Conservation (phyloP, 1,139 yeast species). For the Nadsonia starkeyi-henricii region DNA sequence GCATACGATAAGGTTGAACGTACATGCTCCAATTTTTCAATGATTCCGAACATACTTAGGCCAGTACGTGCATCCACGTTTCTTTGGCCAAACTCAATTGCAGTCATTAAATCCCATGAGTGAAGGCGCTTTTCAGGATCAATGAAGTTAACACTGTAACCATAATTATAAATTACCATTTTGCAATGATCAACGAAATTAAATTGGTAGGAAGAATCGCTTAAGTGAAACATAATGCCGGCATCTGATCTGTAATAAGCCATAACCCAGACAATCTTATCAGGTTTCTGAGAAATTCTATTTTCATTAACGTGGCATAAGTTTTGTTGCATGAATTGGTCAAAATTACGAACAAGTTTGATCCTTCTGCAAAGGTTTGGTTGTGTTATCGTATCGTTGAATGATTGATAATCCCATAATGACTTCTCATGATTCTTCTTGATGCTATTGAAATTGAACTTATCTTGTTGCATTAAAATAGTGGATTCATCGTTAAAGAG, state of each 20-base stretch:
- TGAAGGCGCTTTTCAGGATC: slow-evolving; percentile 64
- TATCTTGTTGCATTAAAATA: slow-evolving; percentile 37
- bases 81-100: neutral
- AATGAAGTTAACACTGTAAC: slow-evolving; percentile 65
- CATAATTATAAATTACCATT: slow-evolving; percentile 62
- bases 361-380: slow-evolving; percentile 6
- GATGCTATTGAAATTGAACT: neutral
- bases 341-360: slow-evolving; percentile 19
- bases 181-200: slow-evolving; percentile 93
- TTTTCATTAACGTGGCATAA: slow-evolving; percentile 6
- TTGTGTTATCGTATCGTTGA: neutral
- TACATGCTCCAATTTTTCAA: neutral
- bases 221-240: slow-evolving; percentile 70
- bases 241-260: slow-evolving; percentile 51
- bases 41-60: neutral
- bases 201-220: slow-evolving; percentile 86
- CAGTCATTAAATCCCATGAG: slow-evolving; percentile 29
- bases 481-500: slow-evolving; percentile 75
- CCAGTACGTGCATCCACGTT: neutral
- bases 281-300: slow-evolving; percentile 15
- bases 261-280: slow-evolving; percentile 53
- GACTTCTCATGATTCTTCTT: neutral
- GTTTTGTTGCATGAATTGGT: slow-evolving; percentile 18
- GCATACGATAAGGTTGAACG: neutral
- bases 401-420: neutral